Evolutionary conservation across 345 rosid genomes (phyloP), one percentile per base, ranked within the genome.

Genomic region (Linum lewisii): DNA sequence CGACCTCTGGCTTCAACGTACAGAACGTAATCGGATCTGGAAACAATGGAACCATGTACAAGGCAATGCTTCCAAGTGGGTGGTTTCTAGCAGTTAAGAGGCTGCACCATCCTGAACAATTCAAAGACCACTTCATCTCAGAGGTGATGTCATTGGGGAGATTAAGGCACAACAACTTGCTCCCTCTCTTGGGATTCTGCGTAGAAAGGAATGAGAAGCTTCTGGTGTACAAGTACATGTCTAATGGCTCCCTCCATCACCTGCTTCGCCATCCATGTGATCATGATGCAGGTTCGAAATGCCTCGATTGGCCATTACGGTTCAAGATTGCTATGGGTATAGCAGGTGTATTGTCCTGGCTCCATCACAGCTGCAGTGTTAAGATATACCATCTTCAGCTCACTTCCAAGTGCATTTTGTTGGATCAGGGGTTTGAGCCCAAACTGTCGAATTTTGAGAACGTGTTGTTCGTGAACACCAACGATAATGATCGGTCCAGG

Each of bases 341-440:
- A 14, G 67, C 77, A 8, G 61, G 57, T 57, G 77, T 60, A 29
- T 53, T 73, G 59, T 64, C 69, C 15, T 69, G 77, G 77, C 70
- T 73, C 2, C 77, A 73, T 47, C 70, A 68, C 21, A 36, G 25
- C 24, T 45, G 51, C 61, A 18, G 34, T 13, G 20, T 29, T 11
- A 58, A 25, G 0, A 34, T 65, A 5, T 44, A 23, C n/a, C 77
- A 73, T 65, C 73, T 52, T 3, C 49, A 61, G 26, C 51, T 73
- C 11, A 49, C 19, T 61, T 65, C 73, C 2, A 64, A 44, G 22
- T 51, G 52, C 16, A 20, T 69, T 26, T 47, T 69, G 29, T 64
- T 69, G 7, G 73, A 68, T 25, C 34, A 44, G 25, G 53, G 61
- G 21, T 68, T 68, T 9, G 64, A 56, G 20, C 65, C 73, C 3